Conservation (phyloP, 2,329 filamentous ascomycete species). For the Fusarium sp. region DNA sequence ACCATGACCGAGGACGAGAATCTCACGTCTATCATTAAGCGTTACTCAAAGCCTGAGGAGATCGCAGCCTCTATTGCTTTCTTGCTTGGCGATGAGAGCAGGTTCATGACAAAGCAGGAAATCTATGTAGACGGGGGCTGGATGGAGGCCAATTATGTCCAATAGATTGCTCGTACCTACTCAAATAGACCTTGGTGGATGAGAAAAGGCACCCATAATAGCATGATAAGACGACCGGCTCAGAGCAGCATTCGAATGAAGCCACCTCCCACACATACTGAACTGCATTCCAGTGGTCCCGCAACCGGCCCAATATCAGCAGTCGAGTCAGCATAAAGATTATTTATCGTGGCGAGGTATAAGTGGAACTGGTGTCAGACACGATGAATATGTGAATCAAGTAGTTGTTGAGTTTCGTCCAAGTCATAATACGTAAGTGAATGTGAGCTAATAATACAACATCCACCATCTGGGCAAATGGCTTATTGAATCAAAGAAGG, state of each 20-base stretch:
- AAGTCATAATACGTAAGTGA: slow-evolving; percentile 20
- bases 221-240: no score
- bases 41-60: slow-evolving; percentile 46
- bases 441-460: slow-evolving; percentile 23
- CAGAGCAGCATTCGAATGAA: no score
- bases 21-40: slow-evolving; percentile 44
- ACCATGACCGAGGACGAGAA: slow-evolving; percentile 43
- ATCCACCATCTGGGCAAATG: neutral
- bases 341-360: no score
- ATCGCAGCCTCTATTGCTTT: slow-evolving; percentile 48
- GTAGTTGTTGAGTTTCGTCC: neutral
- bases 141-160: slow-evolving; percentile 43
- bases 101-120: slow-evolving; percentile 47
- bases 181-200: neutral
- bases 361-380: no score
- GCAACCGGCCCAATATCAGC: no score
- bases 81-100: slow-evolving; percentile 48
- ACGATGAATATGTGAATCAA: no score
- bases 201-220: no score
- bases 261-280: no score
- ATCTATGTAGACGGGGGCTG: slow-evolving; percentile 48
- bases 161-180: neutral
- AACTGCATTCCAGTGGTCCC: no score
- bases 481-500: slow-evolving; percentile 21
- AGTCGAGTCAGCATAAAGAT: no score